Evolutionary conservation across 192 early-diverging fungal genomes (phyloP), one percentile per base, ranked within the genome.

Genomic region (Jimgerdemannia lactiflua): DNA sequence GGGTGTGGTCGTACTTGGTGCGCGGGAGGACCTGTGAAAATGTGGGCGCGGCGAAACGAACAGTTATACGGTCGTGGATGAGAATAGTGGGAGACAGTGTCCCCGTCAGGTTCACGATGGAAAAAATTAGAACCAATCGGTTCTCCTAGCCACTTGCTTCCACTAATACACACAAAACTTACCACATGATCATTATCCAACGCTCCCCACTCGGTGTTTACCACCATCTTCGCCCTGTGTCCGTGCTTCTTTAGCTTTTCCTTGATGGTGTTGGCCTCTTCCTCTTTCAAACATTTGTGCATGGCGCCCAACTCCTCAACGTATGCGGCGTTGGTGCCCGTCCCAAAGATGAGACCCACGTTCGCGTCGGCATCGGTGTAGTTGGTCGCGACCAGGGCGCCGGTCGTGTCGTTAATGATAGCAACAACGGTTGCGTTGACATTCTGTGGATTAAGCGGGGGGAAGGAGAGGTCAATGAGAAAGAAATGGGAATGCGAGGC

Each of bases 201-300:
- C 42, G 93, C 94, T 78, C 96, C 96, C 96, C 96, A 98, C 78
- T 98, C 96, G 75, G 90, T 95, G 79, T 97, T 98, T 81, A 98
- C 87, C 70, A 95, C 88, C 95, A 98, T 96, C 71, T 93, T 89
- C 9, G 80, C 69, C 7, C 77, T 70, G 6, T 41, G 43, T 19
- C 64, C 54, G 3, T 70, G 54, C n/a, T 71, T 70, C 49, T 59
- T 59, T 14, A 59, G 49, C 49, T 14, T 59, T 14, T 14, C 8
- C 49, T 59, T 59, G 6, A 59, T 14, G 14, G 49, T 59, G 14
- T 59, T 14, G 6, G 49, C 49, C 49, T 59, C 49, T 14, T 10
- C 49, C 14, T 59, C 49, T 8, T 71, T 69, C 67, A 86, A 75
- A 70, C 87, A 82, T 19, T 79, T 82, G 65, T 82, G 84, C 76